phyloP scores from a whole-genome alignment of 345 rosid genomes.

The Iberis pinnata region DNA sequence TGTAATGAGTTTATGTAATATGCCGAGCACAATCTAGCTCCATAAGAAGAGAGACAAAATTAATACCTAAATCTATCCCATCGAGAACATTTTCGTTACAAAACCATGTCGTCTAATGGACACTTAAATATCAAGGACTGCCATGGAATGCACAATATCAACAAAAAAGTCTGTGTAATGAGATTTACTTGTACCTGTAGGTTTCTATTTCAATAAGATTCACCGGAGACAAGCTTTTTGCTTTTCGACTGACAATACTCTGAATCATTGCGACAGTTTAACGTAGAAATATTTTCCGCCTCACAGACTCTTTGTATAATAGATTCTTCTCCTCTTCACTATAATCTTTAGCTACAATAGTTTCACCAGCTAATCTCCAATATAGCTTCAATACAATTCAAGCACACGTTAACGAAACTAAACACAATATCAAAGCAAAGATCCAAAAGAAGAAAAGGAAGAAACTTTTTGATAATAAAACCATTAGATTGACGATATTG shows the following conservation, averaged over 20 bases:
- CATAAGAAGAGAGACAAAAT: not conserved
- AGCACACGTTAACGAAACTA: not conserved
- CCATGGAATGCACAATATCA: no score
- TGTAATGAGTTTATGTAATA: conserved; percentile 10
- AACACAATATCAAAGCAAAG: conserved; percentile 6
- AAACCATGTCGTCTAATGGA: no score
- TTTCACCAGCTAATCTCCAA: conserved; percentile 82
- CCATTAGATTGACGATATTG: conserved; percentile 71
- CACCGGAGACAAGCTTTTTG: no score
- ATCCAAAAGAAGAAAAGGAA: not conserved
- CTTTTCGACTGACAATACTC: no score
- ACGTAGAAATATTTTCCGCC: conserved; percentile 84
- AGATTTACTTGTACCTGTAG: no score
- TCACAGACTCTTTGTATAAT: conserved; percentile 56
- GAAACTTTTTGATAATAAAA: conserved; percentile 7
- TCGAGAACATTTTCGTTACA: no score
- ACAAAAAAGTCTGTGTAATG: no score
- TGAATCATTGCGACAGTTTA: no score
- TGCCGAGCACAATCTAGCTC: not conserved
- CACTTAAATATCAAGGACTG: no score
- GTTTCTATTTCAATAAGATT: no score
- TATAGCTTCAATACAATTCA: conserved; percentile 72
- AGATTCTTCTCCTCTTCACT: conserved; percentile 62
- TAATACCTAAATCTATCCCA: not conserved
- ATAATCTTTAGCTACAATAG: conserved; percentile 47